Base-by-base conservation (phyloP, 1,284 basidiomycete species). In the Sanghuangporus weigelae region DNA sequence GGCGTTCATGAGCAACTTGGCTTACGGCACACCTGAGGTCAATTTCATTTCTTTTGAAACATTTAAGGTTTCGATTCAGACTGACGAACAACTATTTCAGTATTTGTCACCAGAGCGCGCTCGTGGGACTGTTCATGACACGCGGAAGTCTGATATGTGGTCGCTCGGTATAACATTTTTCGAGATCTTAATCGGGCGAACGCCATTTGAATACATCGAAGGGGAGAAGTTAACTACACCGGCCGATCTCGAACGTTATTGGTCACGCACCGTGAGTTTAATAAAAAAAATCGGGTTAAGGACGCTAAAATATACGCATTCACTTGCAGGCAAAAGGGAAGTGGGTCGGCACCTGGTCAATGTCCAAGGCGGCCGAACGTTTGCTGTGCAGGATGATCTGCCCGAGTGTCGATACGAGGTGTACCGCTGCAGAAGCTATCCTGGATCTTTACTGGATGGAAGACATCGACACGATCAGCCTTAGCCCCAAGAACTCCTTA, bases 91-190 rank as follows among this genome's bases (percentile, higher is more conserved):
- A 2, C 39, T 39, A 21, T 26, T 46, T 7, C 64, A 93, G 90
- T 95, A 95, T 73, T 84, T 96, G 7, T 90, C 92, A 11, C 94
- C 95, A 0, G 91, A 95, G 72, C 86, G 95, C 7, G 93, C 95
- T 1, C 83, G 86, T 50, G 93, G 93, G 2, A 79, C 89, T 56
- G 84, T 85, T 3, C 95, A 98, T 69, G 95, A 98, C 71, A 96
- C 95, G 56, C 87, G 95, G 61, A 90, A 93, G 73, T 90, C 91
- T 0, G 95, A 98, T 69, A 82, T 97, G 44, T 98, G 94, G 93
- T 90, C 95, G 2, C 84, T 97, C 0, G 95, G 95, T 7, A 81
- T 97, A 39, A 93, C 95, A 0, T 90, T 96, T 74, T 98, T 95
- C 73, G 95, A 98, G 74, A 90, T 97, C 65, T 82, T 97, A 26